phyloP scores from a whole-genome alignment of 2,329 filamentous ascomycete species.

The Fusarium illudens region DNA sequence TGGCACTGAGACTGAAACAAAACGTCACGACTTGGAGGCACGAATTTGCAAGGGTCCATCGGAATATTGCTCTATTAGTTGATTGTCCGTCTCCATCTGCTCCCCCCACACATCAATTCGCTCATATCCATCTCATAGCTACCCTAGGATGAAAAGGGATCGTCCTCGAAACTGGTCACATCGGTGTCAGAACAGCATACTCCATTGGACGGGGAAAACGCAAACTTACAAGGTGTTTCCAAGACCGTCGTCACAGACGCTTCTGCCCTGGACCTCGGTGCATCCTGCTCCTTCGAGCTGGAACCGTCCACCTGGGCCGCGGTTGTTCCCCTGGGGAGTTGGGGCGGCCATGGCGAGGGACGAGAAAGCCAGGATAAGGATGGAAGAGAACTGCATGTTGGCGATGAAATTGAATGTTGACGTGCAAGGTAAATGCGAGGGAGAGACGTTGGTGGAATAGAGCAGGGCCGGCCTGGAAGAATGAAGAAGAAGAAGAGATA shows the following conservation, averaged over 20 bases:
- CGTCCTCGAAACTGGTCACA: not conserved
- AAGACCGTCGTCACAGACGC: conserved; percentile 13
- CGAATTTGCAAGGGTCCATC: not conserved
- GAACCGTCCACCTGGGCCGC: conserved; percentile 10
- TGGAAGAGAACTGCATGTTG: not conserved
- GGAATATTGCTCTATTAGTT: not conserved
- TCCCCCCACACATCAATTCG: not conserved
- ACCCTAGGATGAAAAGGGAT: not conserved
- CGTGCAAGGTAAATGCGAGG: not conserved
- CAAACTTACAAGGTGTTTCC: conserved; percentile 21
- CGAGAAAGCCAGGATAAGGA: not conserved
- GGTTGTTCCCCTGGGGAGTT: not conserved
- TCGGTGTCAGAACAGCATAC: not conserved
- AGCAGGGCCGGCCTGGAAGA: not conserved
- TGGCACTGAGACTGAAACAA: not conserved
- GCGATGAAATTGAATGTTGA: not conserved
- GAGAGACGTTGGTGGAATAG: not conserved
- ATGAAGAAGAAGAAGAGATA: not conserved
- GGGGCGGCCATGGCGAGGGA: not conserved
- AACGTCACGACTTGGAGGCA: not conserved
- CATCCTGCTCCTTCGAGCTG: conserved; percentile 3
- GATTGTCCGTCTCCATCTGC: not conserved
- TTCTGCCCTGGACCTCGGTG: conserved; percentile 7
- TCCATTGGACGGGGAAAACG: not conserved
- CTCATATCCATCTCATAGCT: not conserved